Evolutionary conservation across 352 stramenopile species (phyloP).

Genomic region (Globisporangium solare): DNA sequence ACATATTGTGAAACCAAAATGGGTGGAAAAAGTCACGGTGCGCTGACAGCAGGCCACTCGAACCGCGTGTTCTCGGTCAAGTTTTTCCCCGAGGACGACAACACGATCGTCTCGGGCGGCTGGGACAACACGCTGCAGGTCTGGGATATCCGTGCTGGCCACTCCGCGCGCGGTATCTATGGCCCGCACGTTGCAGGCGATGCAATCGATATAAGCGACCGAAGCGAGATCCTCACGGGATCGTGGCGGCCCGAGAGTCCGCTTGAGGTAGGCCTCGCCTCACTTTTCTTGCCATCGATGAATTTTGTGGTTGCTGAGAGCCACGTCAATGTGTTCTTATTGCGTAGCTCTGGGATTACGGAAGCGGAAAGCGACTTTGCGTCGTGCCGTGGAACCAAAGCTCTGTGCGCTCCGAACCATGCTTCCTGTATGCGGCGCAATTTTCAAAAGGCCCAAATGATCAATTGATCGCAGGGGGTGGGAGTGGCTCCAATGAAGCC

Average conservation of each 20-base stretch:
- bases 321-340: no score
- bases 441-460: conserved; percentile 68
- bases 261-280: conserved; percentile 22
- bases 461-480: conserved; percentile 80
- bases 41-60: conserved; percentile 79
- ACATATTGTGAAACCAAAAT: neutral
- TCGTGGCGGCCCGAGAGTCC: conserved; percentile 88
- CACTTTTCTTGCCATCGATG: no score
- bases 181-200: conserved; percentile 86
- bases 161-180: conserved; percentile 88
- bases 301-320: no score
- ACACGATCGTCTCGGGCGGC: conserved; percentile 80
- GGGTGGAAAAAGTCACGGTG: conserved; percentile 27
- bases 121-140: conserved; percentile 94
- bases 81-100: conserved; percentile 77
- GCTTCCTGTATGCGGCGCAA: conserved; percentile 87
- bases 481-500: conserved; percentile 87
- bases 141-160: conserved; percentile 84
- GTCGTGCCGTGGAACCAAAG: conserved; percentile 87
- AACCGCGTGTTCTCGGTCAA: conserved; percentile 92
- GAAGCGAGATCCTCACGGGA: conserved; percentile 84
- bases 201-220: conserved; percentile 67
- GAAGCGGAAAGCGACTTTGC: conserved; percentile 65
- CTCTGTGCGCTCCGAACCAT: conserved; percentile 67
- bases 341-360: conserved; percentile 85